Conservation (phyloP, 1,139 yeast genomes). For the Geotrichum carabidarum region DNA sequence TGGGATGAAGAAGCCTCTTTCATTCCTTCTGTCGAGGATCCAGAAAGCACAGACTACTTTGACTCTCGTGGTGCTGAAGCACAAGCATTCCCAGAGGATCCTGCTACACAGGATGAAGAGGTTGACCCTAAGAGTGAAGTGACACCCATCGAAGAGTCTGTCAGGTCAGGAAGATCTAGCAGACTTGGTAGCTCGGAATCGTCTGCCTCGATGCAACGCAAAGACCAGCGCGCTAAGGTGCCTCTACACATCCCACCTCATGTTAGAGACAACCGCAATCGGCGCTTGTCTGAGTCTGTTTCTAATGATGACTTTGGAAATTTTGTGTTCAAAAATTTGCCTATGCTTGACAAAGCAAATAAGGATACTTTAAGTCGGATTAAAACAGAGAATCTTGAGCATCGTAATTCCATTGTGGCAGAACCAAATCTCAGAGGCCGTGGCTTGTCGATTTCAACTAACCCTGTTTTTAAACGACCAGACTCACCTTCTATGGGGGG, state of each 20-base stretch:
- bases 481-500: constrained; percentile 18
- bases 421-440: constrained; percentile 22
- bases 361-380: constrained; percentile 85
- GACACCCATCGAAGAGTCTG: constrained; percentile 13
- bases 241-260: constrained; percentile 53
- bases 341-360: constrained; percentile 88
- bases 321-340: constrained; percentile 81
- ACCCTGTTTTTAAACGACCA: constrained; percentile 18
- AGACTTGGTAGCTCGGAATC: constrained; percentile 21
- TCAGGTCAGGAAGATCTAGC: constrained; percentile 20
- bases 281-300: constrained; percentile 55
- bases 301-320: constrained; percentile 75
- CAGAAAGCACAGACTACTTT: constrained; percentile 87
- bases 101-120: constrained; percentile 25
- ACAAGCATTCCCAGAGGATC: constrained; percentile 30
- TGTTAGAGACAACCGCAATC: constrained; percentile 58
- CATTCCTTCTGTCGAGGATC: constrained; percentile 72
- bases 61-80: constrained; percentile 77
- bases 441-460: constrained; percentile 29
- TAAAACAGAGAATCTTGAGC: constrained; percentile 71
- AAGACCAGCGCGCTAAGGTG: constrained; percentile 8
- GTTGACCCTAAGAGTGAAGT: constrained; percentile 19
- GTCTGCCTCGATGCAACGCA: constrained; percentile 16
- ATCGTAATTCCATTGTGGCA: constrained; percentile 15
- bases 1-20: constrained; percentile 77